A percentile compares a stretch with the other conserved stretches of the same genome.
These are phyloP conservation scores for Aspergillus calidoustus DNA, from an alignment of 2,329 filamentous ascomycete genomes.

Conservation along the genomic window DNA sequence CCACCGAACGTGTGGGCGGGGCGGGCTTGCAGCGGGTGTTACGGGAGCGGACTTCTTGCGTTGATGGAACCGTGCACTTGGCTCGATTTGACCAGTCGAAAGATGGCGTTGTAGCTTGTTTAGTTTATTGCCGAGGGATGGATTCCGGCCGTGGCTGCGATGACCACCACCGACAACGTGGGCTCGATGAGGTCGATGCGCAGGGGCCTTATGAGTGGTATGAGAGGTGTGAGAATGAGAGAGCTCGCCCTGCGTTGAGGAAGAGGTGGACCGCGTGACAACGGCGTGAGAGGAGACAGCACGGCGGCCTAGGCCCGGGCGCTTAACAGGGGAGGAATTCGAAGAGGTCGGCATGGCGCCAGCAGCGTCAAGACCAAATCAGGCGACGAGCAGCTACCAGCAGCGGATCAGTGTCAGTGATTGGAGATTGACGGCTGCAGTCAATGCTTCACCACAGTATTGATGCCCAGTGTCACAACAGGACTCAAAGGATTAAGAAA, in stretches of 20 bases:
- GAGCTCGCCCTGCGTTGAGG: conserved; percentile 35
- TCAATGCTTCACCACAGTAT: conserved; percentile 10
- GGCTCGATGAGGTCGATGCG: conserved; percentile 44
- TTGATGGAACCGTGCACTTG: conserved; percentile 40
- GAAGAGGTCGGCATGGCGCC: conserved; percentile 30
- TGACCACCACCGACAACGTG: conserved; percentile 49
- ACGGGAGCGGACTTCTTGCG: conserved; percentile 52
- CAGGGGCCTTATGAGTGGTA: conserved; percentile 33
- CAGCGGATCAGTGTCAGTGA: conserved; percentile 15
- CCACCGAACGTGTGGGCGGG: conserved; percentile 43
- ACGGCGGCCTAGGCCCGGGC: conserved; percentile 45
- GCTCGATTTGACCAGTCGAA: conserved; percentile 34
- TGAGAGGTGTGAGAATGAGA: conserved; percentile 34
- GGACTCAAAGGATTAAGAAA: conserved; percentile 9
- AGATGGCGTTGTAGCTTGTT: conserved; percentile 45
- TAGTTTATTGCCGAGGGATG: conserved; percentile 48
- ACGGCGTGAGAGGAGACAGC: conserved; percentile 47
- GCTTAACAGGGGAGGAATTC: conserved; percentile 45
- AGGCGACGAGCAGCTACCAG: conserved; percentile 24
- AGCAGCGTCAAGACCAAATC: conserved; percentile 20
- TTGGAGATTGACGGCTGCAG: conserved; percentile 17
- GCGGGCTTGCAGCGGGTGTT: conserved; percentile 50
- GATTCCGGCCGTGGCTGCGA: conserved; percentile 37
- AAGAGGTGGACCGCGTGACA: conserved; percentile 40
- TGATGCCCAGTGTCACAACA: conserved; percentile 13